Evolutionary conservation across 305 asterid genomes (phyloP), one percentile per base, ranked within the genome.

Genomic region (Fraxinus sp.): DNA sequence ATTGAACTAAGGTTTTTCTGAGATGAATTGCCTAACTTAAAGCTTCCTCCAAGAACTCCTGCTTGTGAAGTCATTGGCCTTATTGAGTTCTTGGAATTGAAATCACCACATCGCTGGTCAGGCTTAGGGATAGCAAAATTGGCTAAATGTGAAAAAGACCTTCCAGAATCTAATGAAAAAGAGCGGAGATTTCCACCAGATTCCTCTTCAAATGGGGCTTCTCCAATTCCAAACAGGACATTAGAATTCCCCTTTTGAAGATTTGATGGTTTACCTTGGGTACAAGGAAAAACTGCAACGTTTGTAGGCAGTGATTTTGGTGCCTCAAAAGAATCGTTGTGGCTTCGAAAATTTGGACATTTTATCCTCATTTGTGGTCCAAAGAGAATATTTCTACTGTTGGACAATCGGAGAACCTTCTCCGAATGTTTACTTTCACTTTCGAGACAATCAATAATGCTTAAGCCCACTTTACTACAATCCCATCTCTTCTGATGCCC

Each of bases 381-480:
- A 73, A 91, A 86, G 83, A 91, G 81, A 83, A 91, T 88, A 79
- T 70, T 93, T 80, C 86, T 92, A 82, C 95, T 90, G 79, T 88
- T 88, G 7, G 93, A 90, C 7, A 90, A 83, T 46, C 78, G 85
- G 32, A 88, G 74, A 78, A 83, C 87, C 59, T 87, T 90, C 83
- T 90, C 94, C 0, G 78, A 79, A 20, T 80, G 88, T 79, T 85
- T 86, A 71, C 81, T 82, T 64, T 89, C 92, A 35, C 84, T 85
- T 75, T 92, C 95, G 44, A 94, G 97, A 78, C 95, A 89, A 85
- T 96, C 97, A 57, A 94, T 83, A 78, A 96, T 94, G 90, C 99
- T 86, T 81, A 96, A 90, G 57, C 98, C 99, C 74, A 95, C 97
- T 92, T 95, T 94, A 85, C 80, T 82, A 76, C 88, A 76, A 85